Conservation (phyloP, 1,284 basidiomycete species). For the Pholiota adiposa region DNA sequence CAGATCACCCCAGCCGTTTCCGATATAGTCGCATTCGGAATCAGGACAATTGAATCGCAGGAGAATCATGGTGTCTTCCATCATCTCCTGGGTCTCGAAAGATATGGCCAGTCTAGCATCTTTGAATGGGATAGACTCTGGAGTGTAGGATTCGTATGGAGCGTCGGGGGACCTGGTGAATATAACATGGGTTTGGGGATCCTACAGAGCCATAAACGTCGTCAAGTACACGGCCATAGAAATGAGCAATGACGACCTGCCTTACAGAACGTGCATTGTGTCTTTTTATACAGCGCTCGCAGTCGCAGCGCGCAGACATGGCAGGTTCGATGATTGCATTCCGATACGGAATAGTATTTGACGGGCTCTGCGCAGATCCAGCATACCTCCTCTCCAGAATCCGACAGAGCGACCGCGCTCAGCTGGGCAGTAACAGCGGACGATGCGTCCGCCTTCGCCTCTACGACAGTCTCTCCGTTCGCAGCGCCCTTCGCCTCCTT, state of each 20-base stretch:
- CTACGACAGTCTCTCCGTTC: neutral
- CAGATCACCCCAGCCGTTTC: slow-evolving; percentile 87
- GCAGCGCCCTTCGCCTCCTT: slow-evolving; percentile 14
- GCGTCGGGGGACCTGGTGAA: slow-evolving; percentile 79
- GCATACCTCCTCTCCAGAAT: slow-evolving; percentile 59
- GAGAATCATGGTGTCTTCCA: slow-evolving; percentile 92
- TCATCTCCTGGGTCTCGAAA: slow-evolving; percentile 93
- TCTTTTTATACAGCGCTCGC: slow-evolving; percentile 91
- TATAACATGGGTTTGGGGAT: slow-evolving; percentile 79
- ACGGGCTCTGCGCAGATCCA: slow-evolving; percentile 97
- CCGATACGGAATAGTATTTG: slow-evolving; percentile 87
- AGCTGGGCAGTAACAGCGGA: slow-evolving; percentile 5
- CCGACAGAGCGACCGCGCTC: slow-evolving; percentile 20
- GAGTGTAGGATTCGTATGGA: slow-evolving; percentile 65
- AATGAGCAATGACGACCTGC: slow-evolving; percentile 40
- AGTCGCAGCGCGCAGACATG: slow-evolving; percentile 93
- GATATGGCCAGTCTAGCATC: slow-evolving; percentile 81
- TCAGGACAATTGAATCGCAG: slow-evolving; percentile 91
- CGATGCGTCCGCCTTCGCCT: neutral
- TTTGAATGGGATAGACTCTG: slow-evolving; percentile 63
- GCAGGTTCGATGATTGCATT: slow-evolving; percentile 93
- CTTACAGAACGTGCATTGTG: slow-evolving; percentile 97
- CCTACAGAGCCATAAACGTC: slow-evolving; percentile 44
- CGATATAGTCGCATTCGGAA: slow-evolving; percentile 81
- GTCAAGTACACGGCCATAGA: slow-evolving; percentile 1